Evolutionary conservation across 108 stramenopile species (phyloP).

Genomic region (Cyclostephanos tholiformis): DNA sequence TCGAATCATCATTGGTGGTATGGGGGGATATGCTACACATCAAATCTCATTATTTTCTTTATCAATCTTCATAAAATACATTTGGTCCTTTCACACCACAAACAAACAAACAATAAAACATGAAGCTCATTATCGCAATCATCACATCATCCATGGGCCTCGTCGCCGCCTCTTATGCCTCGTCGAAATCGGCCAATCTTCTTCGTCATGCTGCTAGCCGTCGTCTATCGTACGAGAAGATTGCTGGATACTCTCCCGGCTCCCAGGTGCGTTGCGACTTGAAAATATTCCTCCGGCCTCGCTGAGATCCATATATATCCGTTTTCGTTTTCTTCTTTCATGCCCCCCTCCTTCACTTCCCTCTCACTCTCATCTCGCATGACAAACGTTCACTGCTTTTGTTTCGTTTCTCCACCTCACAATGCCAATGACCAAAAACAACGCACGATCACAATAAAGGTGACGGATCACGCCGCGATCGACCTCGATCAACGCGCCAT

Average conservation of each 20-base stretch:
- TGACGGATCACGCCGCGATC: slow-evolving; percentile 61
- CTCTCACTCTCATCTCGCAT: too few relatives aligned
- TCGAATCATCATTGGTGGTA: too few relatives aligned
- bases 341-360: neutral
- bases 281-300: neutral
- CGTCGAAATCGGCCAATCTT: slow-evolving; percentile 20
- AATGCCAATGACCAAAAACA: neutral
- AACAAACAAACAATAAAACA: neutral
- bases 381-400: too few relatives aligned
- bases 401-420: neutral
- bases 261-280: slow-evolving; percentile 40
- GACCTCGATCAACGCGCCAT: slow-evolving; percentile 78
- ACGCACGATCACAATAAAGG: slow-evolving; percentile 13
- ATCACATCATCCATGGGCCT: neutral
- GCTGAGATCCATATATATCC: slow-evolving; percentile 23
- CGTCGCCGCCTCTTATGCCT: slow-evolving; percentile 5
- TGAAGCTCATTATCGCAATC: slow-evolving; percentile 1
- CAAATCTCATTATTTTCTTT: too few relatives aligned
- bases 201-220: slow-evolving; percentile 2
- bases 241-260: slow-evolving; percentile 70
- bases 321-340: slow-evolving; percentile 11
- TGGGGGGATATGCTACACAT: too few relatives aligned
- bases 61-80: too few relatives aligned
- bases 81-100: neutral
- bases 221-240: slow-evolving; percentile 44